A percentile compares a stretch with the other conserved stretches of the same genome.
These are phyloP conservation scores for Amanita jacksonii DNA, from an alignment of 768 basidiomycete species.

Conservation along the genomic window DNA sequence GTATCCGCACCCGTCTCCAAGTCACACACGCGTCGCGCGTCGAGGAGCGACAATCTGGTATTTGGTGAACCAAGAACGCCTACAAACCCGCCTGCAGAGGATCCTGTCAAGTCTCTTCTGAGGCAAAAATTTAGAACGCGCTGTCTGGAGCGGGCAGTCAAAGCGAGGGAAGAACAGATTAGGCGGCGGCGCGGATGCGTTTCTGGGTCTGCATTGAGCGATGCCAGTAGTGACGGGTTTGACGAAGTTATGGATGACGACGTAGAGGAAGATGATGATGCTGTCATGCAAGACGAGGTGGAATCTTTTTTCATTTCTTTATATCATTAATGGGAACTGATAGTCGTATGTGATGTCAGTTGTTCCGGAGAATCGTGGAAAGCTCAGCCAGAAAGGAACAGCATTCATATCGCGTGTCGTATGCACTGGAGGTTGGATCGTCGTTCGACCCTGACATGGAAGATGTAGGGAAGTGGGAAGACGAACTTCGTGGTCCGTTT, in stretches of 20 bases:
- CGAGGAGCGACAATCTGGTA: not conserved
- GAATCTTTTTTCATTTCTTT: constrained; percentile 10
- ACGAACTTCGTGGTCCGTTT: constrained; percentile 24
- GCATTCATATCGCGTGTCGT: constrained; percentile 54
- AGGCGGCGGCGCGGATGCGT: constrained; percentile 25
- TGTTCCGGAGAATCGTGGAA: constrained; percentile 57
- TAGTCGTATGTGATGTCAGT: constrained; percentile 25
- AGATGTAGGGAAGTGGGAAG: constrained; percentile 52
- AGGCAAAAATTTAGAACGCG: constrained; percentile 51
- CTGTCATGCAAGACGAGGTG: constrained; percentile 56
- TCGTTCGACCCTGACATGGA: constrained; percentile 71
- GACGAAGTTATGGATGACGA: constrained; percentile 39
- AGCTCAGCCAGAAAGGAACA: constrained; percentile 38
- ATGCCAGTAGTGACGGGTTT: constrained; percentile 40
- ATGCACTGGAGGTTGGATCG: constrained; percentile 59
- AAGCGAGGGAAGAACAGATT: constrained; percentile 42
- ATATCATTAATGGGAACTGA: not conserved
- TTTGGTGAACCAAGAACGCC: not conserved
- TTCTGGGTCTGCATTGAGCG: constrained; percentile 16
- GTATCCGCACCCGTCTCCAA: not conserved
- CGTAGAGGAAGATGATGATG: constrained; percentile 52
- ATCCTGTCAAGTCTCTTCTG: constrained; percentile 45
- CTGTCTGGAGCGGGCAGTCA: constrained; percentile 52
- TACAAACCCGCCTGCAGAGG: constrained; percentile 18
- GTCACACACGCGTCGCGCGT: not conserved